Evolutionary conservation across 2,329 filamentous ascomycete genomes (phyloP).

Genomic region (Byssothecium circinans): DNA sequence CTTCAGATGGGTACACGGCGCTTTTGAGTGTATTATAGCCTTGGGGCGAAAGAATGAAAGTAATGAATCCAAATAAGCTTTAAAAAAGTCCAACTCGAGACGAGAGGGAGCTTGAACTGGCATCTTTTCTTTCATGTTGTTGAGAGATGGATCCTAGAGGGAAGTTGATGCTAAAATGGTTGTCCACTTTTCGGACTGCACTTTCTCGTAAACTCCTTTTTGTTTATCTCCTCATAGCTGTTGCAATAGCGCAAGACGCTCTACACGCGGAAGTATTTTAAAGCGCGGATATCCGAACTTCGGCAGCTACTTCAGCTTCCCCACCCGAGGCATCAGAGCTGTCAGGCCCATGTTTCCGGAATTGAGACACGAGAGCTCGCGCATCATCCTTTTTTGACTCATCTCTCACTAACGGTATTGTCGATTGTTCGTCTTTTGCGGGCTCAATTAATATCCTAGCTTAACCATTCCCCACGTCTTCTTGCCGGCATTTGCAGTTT

Average conservation of each 20-base stretch:
- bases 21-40: constrained; percentile 33
- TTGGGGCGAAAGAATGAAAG: constrained; percentile 22
- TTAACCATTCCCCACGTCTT: constrained; percentile 4
- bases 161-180: no score
- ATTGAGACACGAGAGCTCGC: background rate
- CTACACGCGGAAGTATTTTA: background rate
- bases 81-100: no score
- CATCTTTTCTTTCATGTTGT: no score
- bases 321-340: background rate
- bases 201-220: no score
- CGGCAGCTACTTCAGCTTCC: background rate
- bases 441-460: constrained; percentile 7
- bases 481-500: constrained; percentile 17
- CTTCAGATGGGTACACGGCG: constrained; percentile 25
- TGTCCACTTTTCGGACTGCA: no score
- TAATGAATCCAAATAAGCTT: constrained; percentile 21
- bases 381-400: constrained; percentile 1
- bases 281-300: constrained; percentile 5
- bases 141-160: no score
- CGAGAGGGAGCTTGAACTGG: no score
- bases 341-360: constrained; percentile 11
- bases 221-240: no score
- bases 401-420: background rate
- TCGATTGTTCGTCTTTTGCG: background rate
- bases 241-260: background rate